A percentile compares a stretch with the other conserved stretches of the same genome.
phyloP scores from a whole-genome alignment of 768 basidiomycete genomes.

The Mycena olivaceomarginata region DNA sequence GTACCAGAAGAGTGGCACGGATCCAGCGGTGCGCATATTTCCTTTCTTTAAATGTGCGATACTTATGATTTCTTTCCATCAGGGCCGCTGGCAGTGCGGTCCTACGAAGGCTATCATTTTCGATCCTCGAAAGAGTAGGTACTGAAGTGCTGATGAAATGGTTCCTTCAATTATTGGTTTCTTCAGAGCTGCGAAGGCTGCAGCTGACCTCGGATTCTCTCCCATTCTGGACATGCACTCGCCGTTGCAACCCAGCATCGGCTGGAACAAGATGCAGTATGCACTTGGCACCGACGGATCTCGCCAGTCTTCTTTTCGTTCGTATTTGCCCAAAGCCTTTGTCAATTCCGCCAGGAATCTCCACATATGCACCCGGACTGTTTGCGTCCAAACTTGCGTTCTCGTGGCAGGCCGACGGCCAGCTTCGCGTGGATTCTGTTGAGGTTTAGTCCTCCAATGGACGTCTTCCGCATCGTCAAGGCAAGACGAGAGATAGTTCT shows the following conservation, averaged over 20 bases:
- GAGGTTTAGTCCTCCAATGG: constrained; percentile 21
- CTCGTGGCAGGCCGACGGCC: not conserved
- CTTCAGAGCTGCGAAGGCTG: constrained; percentile 21
- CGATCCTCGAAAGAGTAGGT: constrained; percentile 14
- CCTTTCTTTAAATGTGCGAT: not conserved
- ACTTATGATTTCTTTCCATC: not conserved
- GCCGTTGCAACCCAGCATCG: constrained; percentile 28
- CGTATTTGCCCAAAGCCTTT: constrained; percentile 17
- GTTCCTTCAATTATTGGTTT: not conserved
- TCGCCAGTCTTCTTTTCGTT: constrained; percentile 29
- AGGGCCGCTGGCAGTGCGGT: constrained; percentile 27
- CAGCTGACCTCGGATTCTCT: constrained; percentile 10
- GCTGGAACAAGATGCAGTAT: constrained; percentile 36
- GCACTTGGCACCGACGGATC: constrained; percentile 9
- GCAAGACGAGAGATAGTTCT: constrained; percentile 29
- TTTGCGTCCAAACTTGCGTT: constrained; percentile 4
- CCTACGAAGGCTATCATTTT: constrained; percentile 10
- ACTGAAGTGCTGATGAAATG: not conserved
- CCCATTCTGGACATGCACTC: constrained; percentile 34
- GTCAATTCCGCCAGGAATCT: not conserved
- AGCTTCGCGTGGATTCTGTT: constrained; percentile 2
- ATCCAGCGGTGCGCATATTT: not conserved
- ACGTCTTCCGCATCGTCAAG: not conserved
- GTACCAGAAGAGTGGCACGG: constrained; percentile 34
- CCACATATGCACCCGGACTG: constrained; percentile 20